Base-by-base conservation (phyloP, 768 basidiomycete genomes). In the Rhizopogon vesiculosus region DNA sequence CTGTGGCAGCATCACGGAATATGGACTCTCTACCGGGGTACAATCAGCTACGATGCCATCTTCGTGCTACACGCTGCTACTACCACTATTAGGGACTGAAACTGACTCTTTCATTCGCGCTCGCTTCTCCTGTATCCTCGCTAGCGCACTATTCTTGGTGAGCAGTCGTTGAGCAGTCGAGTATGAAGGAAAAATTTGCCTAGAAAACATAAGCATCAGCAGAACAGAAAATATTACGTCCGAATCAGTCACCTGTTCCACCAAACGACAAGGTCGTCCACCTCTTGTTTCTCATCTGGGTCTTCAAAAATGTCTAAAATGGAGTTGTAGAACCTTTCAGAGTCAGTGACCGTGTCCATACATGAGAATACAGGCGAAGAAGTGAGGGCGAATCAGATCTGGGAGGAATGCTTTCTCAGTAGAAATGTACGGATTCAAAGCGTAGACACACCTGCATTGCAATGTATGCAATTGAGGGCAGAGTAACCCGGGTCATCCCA, bases 161-260 rank as follows among this genome's bases (percentile, higher is more conserved):
- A 38, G 51, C 2, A 39, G 31, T 1, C 19, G 38, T 51, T 56
- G 41, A n/a, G 33, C n/a, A 2, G 35, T 41, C 3, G 56, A 42
- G 29, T 41, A 56, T 7, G 44, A 42, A 35, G 56, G 51, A 12
- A 58, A 58, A 3, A 58, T 12, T 28, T 58, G 57, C 12, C 57
- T 58, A 42, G n/a, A 52, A 29, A 9, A 19, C 2, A 12, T 7
- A 3, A 35, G n/a, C 5, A 31, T 57, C 28, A 57, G 56, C 28
- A 5, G 22, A 19, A 8, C 15, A n/a, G 10, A 7, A 42, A 53
- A 35, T 35, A 22, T 28, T 52, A 28, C 29, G 43, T 42, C 28
- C 18, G n/a, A 55, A 15, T 6, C 22, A 39, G 49, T 16, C 40
- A 65, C 61, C 48, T 33, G 44, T 63, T 62, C 62, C 64, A 66